Conservation (phyloP, 2,329 filamentous ascomycete genomes). For the Fusarium burgessii region DNA sequence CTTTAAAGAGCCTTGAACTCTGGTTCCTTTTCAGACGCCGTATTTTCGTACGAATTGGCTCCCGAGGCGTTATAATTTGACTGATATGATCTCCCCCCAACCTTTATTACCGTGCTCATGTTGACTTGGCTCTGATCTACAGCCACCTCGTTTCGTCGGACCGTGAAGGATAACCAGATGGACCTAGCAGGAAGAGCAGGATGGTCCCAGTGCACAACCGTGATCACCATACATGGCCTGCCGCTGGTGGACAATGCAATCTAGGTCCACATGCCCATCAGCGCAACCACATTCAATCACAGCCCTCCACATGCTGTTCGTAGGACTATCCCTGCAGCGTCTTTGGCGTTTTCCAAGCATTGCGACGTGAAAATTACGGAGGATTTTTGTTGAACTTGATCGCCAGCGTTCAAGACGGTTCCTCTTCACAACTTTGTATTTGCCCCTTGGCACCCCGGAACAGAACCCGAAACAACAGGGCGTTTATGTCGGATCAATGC, state of each 20-base stretch:
- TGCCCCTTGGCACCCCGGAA: conserved; percentile 18
- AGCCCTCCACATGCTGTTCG: conserved; percentile 23
- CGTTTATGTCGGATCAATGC: conserved; percentile 14
- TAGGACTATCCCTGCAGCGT: conserved; percentile 42
- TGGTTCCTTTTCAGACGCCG: conserved; percentile 3
- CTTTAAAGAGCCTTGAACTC: conserved; percentile 7
- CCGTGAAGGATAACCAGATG: conserved; percentile 14
- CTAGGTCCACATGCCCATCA: conserved; percentile 44
- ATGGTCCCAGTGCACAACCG: conserved; percentile 33
- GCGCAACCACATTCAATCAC: conserved; percentile 26
- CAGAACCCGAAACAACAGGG: conserved; percentile 17
- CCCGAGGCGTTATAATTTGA: conserved; percentile 23
- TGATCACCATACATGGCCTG: conserved; percentile 44
- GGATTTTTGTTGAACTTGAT: conserved; percentile 23
- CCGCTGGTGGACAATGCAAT: conserved; percentile 42
- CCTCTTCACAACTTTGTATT: conserved; percentile 28
- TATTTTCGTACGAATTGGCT: conserved; percentile 18
- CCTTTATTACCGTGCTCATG: background rate
- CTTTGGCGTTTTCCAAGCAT: conserved; percentile 17
- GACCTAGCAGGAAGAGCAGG: background rate
- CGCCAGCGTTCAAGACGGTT: conserved; percentile 19
- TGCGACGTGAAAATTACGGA: conserved; percentile 14
- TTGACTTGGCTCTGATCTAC: conserved; percentile 18
- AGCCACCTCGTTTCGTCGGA: conserved; percentile 20
- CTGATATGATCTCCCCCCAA: conserved; percentile 5